phyloP scores from a whole-genome alignment of 2,329 filamentous ascomycete genomes.

The Xylariomycetidae sp. region DNA sequence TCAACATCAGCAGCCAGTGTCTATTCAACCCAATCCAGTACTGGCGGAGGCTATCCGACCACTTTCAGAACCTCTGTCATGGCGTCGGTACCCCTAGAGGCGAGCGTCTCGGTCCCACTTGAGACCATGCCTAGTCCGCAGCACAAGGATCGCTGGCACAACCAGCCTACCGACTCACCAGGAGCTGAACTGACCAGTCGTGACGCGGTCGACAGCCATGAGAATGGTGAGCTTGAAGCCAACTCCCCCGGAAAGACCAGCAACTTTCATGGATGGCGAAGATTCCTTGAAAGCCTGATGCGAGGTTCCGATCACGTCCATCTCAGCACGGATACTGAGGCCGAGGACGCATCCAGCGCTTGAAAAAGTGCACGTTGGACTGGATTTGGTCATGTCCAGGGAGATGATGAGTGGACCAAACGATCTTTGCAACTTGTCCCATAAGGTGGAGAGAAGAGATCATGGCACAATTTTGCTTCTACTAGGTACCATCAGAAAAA shows the following conservation, averaged over 20 bases:
- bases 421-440: background rate
- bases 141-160: slow-evolving; percentile 11
- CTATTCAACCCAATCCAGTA: too few species aligned
- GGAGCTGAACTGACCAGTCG: slow-evolving; percentile 1
- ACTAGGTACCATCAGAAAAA: background rate
- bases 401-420: too few species aligned
- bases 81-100: slow-evolving; percentile 5
- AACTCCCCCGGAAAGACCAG: slow-evolving; percentile 1
- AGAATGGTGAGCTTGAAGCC: background rate
- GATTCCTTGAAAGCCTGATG: too few species aligned
- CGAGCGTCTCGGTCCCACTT: too few species aligned
- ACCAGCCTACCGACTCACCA: slow-evolving; percentile 7
- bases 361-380: too few species aligned
- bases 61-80: slow-evolving; percentile 22
- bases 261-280: slow-evolving; percentile 5
- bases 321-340: too few species aligned
- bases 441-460: background rate
- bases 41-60: slow-evolving; percentile 9
- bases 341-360: too few species aligned
- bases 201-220: slow-evolving; percentile 1
- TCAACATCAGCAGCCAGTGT: slow-evolving; percentile 8
- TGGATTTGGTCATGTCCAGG: too few species aligned
- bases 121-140: slow-evolving; percentile 3
- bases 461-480: background rate
- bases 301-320: too few species aligned